Percentiles rank a stretch among this genome's conserved stretches.
Conservation (phyloP, 176 grass and related monocot genomes). For the Carex pumila region DNA sequence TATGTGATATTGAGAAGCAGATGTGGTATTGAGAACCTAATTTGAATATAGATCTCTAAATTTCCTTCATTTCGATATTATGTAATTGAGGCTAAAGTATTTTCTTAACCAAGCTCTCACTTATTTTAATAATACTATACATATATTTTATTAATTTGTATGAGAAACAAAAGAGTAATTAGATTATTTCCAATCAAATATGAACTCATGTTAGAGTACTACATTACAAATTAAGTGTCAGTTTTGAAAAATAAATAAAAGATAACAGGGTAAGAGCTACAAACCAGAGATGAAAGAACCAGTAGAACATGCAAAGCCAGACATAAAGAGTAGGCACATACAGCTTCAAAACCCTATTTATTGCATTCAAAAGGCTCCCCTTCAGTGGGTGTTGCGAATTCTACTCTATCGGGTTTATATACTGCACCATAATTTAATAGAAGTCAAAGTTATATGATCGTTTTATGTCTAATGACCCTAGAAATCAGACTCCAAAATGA, state of each 20-base stretch:
- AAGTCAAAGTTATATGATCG: background rate
- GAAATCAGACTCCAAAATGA: too few species aligned
- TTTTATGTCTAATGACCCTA: too few species aligned
- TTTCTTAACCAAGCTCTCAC: background rate
- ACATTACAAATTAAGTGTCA: background rate
- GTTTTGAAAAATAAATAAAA: background rate
- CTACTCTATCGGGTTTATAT: conserved; percentile 94
- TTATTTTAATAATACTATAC: background rate
- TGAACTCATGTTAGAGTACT: background rate
- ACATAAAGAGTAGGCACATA: conserved; percentile 91
- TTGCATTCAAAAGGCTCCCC: conserved; percentile 81
- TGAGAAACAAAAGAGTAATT: background rate
- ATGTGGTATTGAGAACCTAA: too few species aligned
- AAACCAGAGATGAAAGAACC: conserved; percentile 98
- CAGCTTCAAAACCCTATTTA: conserved; percentile 92
- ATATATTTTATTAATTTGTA: background rate
- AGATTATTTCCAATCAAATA: background rate
- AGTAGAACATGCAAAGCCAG: conserved; percentile 99
- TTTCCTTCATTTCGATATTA: background rate
- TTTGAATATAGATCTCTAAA: background rate
- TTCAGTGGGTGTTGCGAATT: conserved; percentile 91
- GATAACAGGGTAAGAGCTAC: conserved; percentile 14
- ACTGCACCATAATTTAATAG: conserved; percentile 40
- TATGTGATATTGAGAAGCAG: too few species aligned
- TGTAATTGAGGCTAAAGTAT: background rate